A percentile compares a stretch with the other conserved stretches of the same genome.
Conservation (phyloP, 2,329 filamentous ascomycete genomes). For the Aspergillus novoparasiticus region DNA sequence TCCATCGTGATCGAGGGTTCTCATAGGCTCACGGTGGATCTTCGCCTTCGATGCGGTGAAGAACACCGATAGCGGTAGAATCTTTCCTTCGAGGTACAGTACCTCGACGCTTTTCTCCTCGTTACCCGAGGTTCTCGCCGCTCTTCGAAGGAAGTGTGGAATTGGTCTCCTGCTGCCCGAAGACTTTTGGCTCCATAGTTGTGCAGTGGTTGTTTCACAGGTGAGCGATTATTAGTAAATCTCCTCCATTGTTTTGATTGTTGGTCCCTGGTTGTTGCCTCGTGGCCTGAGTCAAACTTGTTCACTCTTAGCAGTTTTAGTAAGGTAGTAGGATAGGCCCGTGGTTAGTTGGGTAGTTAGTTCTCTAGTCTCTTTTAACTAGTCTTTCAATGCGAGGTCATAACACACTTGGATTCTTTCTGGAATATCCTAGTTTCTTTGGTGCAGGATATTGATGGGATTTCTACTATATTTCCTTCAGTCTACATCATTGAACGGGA, state of each 20-base stretch:
- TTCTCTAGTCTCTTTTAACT: neutral
- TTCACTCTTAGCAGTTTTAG: neutral
- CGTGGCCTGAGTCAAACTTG: slow-evolving; percentile 4
- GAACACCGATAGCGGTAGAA: slow-evolving; percentile 16
- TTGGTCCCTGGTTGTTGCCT: slow-evolving; percentile 1
- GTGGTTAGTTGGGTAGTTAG: neutral
- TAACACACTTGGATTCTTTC: neutral
- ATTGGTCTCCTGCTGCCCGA: slow-evolving; percentile 13
- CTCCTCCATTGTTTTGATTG: slow-evolving; percentile 3
- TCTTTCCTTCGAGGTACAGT: neutral
- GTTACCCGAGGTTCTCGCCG: slow-evolving; percentile 18
- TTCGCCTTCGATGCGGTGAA: slow-evolving; percentile 35
- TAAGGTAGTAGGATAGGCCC: neutral
- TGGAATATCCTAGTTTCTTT: neutral
- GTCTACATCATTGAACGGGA: neutral
- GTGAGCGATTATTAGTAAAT: neutral
- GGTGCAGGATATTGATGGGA: neutral
- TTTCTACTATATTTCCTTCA: neutral
- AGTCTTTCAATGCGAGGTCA: neutral
- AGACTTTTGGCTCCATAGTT: neutral
- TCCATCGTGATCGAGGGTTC: slow-evolving; percentile 7
- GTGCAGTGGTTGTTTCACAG: slow-evolving; percentile 1
- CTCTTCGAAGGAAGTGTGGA: slow-evolving; percentile 7
- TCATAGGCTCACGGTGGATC: slow-evolving; percentile 21
- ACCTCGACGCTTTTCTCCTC: neutral